Base-by-base conservation (phyloP, 352 stramenopile species). In the Elongisporangium anandrum region DNA sequence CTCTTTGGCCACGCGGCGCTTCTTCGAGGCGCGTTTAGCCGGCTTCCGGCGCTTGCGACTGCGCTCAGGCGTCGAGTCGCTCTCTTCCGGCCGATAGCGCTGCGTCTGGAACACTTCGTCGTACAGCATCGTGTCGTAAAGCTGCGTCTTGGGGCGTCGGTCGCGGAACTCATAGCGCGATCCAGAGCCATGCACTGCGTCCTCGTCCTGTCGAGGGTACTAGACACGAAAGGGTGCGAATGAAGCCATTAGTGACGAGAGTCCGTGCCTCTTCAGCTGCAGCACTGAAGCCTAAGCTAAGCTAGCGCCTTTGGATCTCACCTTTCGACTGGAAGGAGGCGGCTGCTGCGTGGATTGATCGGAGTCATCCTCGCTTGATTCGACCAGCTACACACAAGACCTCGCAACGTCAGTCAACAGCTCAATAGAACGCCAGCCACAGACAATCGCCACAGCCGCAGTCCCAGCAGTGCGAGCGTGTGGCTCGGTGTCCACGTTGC, bases 71-170 rank as follows among this genome's bases (percentile, higher is more conserved):
- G 66, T 66, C 38, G 52, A 54, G 47, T 63, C 50, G 9, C 57
- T n/a, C 59, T 62, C 70, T 7, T 59, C 61, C 22, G 54, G 10
- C 50, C 66, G 67, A 3, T 71, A 69, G 16, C 51, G 38, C 54
- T 70, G 68, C 15, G 69, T 64, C 17, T 69, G 66, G 26, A 92
- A 92, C 24, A 88, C 76, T 47, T 90, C 78, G 58, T 92, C 79
- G 65, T 89, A 92, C 12, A 90, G 59, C 45, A 65, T 76, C 53
- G 78, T 67, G 29, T 90, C 78, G 61, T 89, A 89, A 16, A 70
- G 78, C 22, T 75, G 66, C n/a, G 81, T 73, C 49, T 87, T 88
- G 4, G 68, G 41, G 9, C 71, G 68, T 0, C 82, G 76, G 50
- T 80, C 71, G 20, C 82, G 82, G 19, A 92, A 73, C 26, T 76